Evolutionary conservation across 73 alveolate species (phyloP).

Genomic region (Tetrahymena borealis): DNA sequence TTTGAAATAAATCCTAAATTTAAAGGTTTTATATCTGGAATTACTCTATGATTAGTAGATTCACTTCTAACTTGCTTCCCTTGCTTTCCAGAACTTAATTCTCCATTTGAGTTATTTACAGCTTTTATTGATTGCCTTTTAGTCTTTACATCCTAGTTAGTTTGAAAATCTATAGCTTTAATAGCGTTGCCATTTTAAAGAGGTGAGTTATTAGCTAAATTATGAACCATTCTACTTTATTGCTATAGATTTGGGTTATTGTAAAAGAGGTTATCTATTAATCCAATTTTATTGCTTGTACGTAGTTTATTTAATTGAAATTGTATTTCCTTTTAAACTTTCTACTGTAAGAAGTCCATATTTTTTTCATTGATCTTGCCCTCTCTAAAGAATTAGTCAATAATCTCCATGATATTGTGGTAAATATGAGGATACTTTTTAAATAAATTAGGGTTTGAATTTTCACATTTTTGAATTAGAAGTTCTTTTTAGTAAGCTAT

Average conservation of each 20-base stretch:
- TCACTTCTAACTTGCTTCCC: background rate
- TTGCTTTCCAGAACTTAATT: background rate
- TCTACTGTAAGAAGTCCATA: background rate
- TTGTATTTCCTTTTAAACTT: background rate
- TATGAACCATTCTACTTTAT: background rate
- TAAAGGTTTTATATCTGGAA: background rate
- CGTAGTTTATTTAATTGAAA: background rate
- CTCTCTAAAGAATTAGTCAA: background rate
- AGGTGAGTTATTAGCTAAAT: background rate
- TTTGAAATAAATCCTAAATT: background rate
- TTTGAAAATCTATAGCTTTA: background rate
- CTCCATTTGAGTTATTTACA: background rate
- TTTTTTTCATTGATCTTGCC: background rate
- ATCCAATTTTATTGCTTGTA: background rate
- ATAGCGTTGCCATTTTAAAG: background rate
- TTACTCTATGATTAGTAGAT: background rate
- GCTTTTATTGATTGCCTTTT: background rate
- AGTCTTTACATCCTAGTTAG: background rate
- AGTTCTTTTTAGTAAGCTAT: background rate
- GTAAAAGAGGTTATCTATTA: background rate
- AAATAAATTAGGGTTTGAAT: background rate
- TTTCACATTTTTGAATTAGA: background rate
- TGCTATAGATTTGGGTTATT: background rate
- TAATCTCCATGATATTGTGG: background rate
- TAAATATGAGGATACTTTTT: background rate